Evolutionary conservation across 352 stramenopile species (phyloP).

Genomic region (Globisporangium megalacanthum): DNA sequence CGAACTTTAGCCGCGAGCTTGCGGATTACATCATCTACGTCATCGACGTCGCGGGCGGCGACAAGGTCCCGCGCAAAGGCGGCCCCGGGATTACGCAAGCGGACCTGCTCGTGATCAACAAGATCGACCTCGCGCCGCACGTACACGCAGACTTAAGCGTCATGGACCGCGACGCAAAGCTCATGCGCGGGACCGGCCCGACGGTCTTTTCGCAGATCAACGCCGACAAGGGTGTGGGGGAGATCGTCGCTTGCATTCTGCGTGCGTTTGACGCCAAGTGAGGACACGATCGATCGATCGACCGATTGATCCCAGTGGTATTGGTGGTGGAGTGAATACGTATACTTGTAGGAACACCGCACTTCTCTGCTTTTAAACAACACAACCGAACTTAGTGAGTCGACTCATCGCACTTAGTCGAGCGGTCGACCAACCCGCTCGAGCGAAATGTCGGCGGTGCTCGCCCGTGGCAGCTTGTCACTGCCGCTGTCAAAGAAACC

Average conservation of each 20-base stretch:
- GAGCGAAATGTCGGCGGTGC: constrained; percentile 6
- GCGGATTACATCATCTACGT: constrained; percentile 99
- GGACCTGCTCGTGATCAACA: constrained; percentile 98
- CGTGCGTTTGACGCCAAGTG: constrained; percentile 26
- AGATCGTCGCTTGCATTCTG: constrained; percentile 88
- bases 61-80: constrained; percentile 98
- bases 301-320: too few species aligned
- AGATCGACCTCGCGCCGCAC: constrained; percentile 96
- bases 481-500: constrained; percentile 65
- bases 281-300: not conserved
- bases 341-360: too few species aligned
- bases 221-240: constrained; percentile 78
- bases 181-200: constrained; percentile 92
- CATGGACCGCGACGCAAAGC: constrained; percentile 94
- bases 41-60: constrained; percentile 97
- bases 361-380: too few species aligned
- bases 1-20: constrained; percentile 96
- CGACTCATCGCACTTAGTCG: not conserved
- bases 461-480: constrained; percentile 1
- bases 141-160: constrained; percentile 93
- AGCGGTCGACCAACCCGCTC: constrained; percentile 10
- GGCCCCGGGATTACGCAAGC: constrained; percentile 96
- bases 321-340: too few species aligned
- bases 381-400: too few species aligned
- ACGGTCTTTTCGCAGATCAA: constrained; percentile 97